Conservation (phyloP, 2,329 filamentous ascomycete genomes). For the Talaromyces sp. region DNA sequence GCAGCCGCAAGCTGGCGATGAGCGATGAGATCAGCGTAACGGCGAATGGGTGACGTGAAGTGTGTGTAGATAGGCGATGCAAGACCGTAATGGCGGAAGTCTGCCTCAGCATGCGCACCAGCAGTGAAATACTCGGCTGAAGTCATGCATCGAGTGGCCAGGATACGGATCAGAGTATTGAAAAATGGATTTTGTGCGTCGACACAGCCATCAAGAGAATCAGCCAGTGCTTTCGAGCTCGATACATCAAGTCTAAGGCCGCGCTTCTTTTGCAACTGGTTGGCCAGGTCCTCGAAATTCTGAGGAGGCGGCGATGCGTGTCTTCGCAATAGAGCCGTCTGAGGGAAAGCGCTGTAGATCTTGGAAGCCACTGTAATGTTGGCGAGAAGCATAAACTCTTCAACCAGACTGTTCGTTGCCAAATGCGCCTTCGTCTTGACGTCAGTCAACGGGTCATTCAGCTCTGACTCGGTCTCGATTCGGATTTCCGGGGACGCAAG, state of each 20-base stretch:
- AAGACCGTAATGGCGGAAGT: constrained; percentile 95
- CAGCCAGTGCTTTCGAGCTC: constrained; percentile 86
- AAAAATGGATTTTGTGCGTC: constrained; percentile 86
- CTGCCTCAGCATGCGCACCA: constrained; percentile 84
- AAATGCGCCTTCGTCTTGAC: constrained; percentile 93
- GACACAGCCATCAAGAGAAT: constrained; percentile 79
- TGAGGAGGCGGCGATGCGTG: constrained; percentile 89
- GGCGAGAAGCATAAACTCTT: constrained; percentile 98
- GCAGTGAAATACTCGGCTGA: constrained; percentile 97
- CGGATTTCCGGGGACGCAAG: constrained; percentile 97
- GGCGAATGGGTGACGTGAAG: constrained; percentile 94
- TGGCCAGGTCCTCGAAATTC: constrained; percentile 90
- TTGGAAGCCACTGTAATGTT: constrained; percentile 90
- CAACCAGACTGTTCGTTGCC: constrained; percentile 94
- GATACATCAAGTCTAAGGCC: constrained; percentile 75
- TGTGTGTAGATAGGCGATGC: constrained; percentile 97
- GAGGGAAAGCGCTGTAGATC: constrained; percentile 87
- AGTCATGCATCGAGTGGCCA: constrained; percentile 98
- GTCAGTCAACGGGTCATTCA: constrained; percentile 82
- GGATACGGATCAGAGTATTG: constrained; percentile 95
- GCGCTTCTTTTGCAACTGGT: constrained; percentile 84
- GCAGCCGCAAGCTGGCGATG: constrained; percentile 93
- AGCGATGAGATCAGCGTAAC: constrained; percentile 93
- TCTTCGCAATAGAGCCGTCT: constrained; percentile 88
- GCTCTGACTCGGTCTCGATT: constrained; percentile 91